Evolutionary conservation across 371 early-diverging fungal species (phyloP).

Genomic region (Mycotypha africana): DNA sequence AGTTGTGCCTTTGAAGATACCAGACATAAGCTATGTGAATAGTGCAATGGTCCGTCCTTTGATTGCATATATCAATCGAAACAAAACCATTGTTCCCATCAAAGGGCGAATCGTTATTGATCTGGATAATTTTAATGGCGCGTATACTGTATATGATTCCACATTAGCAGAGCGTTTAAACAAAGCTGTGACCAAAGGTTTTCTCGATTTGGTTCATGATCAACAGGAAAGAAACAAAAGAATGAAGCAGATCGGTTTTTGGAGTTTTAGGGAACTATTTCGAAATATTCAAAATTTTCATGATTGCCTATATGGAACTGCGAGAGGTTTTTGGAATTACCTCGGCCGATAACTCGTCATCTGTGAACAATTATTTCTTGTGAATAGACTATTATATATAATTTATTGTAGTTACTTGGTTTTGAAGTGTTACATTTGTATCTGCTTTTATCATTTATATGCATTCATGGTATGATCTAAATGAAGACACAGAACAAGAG

Average conservation of each 20-base stretch:
- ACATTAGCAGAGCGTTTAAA: conserved; percentile 67
- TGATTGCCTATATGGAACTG: conserved; percentile 74
- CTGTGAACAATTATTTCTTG: too few relatives aligned
- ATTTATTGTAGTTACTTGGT: too few relatives aligned
- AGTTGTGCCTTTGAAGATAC: conserved; percentile 70
- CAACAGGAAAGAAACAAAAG: conserved; percentile 79
- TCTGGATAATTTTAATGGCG: conserved; percentile 83
- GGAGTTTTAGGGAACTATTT: conserved; percentile 75
- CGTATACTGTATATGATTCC: conserved; percentile 86
- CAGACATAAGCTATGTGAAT: conserved; percentile 68
- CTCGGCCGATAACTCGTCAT: conserved; percentile 40
- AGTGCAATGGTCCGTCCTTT: conserved; percentile 86
- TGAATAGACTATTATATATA: too few relatives aligned
- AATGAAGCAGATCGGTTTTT: conserved; percentile 83
- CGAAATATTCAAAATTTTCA: conserved; percentile 64
- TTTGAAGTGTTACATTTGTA: too few relatives aligned
- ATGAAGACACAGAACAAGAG: too few relatives aligned
- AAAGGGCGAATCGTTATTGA: conserved; percentile 75
- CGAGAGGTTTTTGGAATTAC: conserved; percentile 69
- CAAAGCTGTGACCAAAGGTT: conserved; percentile 75
- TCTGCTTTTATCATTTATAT: too few relatives aligned
- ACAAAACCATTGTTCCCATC: conserved; percentile 79
- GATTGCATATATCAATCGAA: conserved; percentile 90
- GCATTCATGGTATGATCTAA: too few relatives aligned
- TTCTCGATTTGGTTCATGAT: conserved; percentile 69